Evolutionary conservation across 345 rosid genomes (phyloP).

Genomic region (Eucalyptus regnans): DNA sequence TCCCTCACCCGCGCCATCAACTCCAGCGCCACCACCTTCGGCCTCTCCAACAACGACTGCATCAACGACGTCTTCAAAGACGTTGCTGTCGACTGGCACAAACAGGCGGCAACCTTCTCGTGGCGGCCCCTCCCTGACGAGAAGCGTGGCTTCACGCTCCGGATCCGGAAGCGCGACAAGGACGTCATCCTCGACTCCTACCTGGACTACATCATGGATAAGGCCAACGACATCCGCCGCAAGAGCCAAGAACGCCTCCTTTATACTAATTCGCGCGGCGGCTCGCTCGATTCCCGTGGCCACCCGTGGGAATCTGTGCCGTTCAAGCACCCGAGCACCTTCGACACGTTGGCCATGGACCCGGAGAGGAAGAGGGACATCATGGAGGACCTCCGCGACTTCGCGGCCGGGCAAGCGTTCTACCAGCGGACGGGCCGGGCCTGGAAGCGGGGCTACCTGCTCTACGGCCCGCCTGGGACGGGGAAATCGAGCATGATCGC

Average conservation of each 20-base stretch:
- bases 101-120: too few relatives aligned
- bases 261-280: conserved; percentile 2
- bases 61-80: too few relatives aligned
- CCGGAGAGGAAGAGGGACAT: background rate
- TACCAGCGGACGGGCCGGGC: background rate
- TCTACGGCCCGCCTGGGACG: rapidly evolving
- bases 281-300: background rate
- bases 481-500: background rate
- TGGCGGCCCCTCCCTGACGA: too few relatives aligned
- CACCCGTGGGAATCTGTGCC: background rate
- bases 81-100: too few relatives aligned
- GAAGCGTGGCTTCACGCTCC: too few relatives aligned
- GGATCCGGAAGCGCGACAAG: too few relatives aligned
- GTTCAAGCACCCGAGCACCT: background rate
- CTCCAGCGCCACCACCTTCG: too few relatives aligned
- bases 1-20: too few relatives aligned
- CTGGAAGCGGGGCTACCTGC: background rate
- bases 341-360: background rate
- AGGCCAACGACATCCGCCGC: conserved; percentile 58
- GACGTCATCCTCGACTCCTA: conserved; percentile 12
- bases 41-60: too few relatives aligned
- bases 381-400: background rate
- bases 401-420: background rate
- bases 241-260: conserved; percentile 55
- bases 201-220: conserved; percentile 65